phyloP scores from a whole-genome alignment of 148 eudicot genomes.

The Arbutus unedo region DNA sequence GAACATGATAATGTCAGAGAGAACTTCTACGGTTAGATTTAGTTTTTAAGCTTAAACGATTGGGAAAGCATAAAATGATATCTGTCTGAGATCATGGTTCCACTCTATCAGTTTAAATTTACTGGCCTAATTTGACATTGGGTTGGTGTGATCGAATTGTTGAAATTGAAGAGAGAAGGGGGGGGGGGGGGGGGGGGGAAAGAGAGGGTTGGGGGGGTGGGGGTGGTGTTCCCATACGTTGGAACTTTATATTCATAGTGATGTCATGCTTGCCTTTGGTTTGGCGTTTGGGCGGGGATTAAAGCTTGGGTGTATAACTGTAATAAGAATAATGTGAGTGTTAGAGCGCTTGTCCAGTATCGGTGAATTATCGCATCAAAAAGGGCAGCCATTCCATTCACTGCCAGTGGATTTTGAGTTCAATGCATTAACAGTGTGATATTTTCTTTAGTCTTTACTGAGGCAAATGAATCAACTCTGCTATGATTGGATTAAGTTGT shows the following conservation, averaged over 20 bases:
- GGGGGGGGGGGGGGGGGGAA: not conserved
- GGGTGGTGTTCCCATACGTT: no score
- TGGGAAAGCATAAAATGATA: not conserved
- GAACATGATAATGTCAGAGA: not conserved
- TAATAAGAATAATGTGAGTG: constrained; percentile 2
- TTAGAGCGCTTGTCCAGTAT: not conserved
- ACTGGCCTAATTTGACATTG: not conserved
- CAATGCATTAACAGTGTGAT: not conserved
- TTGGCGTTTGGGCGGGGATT: not conserved
- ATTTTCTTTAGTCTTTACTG: not conserved
- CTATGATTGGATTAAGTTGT: not conserved
- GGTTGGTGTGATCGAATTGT: not conserved
- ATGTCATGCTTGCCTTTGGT: no score
- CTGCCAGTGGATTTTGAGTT: not conserved
- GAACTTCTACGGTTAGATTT: not conserved
- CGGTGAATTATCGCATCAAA: not conserved
- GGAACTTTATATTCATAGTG: no score
- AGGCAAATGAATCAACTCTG: not conserved
- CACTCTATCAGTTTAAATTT: not conserved
- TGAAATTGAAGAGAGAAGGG: not conserved
- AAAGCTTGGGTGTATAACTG: not conserved
- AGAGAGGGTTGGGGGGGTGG: not conserved
- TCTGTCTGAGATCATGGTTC: not conserved
- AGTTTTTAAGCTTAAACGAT: not conserved
- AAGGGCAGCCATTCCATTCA: not conserved